Conservation (phyloP, 306 rosid genomes). For the Canavalia ensiformis region DNA sequence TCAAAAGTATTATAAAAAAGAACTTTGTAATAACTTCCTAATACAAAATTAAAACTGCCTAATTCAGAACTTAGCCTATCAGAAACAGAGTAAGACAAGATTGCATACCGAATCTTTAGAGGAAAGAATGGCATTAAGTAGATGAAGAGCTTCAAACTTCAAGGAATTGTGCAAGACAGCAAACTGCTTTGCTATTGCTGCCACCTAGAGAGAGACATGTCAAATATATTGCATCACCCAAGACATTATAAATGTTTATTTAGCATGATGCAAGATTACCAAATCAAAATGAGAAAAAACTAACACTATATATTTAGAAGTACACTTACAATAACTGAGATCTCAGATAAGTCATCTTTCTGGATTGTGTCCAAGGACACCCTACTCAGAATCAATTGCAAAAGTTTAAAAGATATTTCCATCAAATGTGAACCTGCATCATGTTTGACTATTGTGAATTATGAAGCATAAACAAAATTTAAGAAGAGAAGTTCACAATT, state of each 20-base stretch:
- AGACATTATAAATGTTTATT: conserved; percentile 12
- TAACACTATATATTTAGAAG: conserved; percentile 15
- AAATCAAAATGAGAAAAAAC: conserved; percentile 36
- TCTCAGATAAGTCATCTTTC: conserved; percentile 61
- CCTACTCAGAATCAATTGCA: conserved; percentile 70
- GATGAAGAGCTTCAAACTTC: conserved; percentile 86
- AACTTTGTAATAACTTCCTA: too few species aligned
- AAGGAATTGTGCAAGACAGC: conserved; percentile 75
- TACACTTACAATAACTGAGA: conserved; percentile 76
- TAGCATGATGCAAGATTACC: conserved; percentile 38
- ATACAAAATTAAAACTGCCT: too few species aligned
- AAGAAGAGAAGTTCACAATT: conserved; percentile 15
- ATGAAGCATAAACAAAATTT: conserved; percentile 28
- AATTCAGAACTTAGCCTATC: too few species aligned
- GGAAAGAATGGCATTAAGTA: conserved; percentile 70
- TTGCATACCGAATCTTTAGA: conserved; percentile 69
- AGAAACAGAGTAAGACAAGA: conserved; percentile 31
- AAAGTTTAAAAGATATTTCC: conserved; percentile 71
- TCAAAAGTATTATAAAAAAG: too few species aligned
- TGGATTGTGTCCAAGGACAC: conserved; percentile 58
- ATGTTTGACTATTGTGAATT: conserved; percentile 45
- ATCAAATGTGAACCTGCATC: conserved; percentile 75
- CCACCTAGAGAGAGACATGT: conserved; percentile 60
- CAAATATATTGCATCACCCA: conserved; percentile 17
- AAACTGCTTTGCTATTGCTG: conserved; percentile 73